Conservation (phyloP, 2,329 filamentous ascomycete species). For the Alternaria incomplexa region DNA sequence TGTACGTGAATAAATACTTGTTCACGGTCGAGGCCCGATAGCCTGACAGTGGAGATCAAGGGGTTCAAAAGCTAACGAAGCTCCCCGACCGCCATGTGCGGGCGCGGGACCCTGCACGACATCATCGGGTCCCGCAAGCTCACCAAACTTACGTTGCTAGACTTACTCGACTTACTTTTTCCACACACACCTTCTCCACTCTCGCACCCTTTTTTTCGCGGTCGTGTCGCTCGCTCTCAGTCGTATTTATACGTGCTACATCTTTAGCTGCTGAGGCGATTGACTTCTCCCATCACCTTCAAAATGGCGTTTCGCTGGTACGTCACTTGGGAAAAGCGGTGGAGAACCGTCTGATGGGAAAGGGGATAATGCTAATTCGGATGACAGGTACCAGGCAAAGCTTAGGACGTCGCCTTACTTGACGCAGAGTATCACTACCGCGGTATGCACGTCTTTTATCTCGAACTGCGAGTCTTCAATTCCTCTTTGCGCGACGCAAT, state of each 20-base stretch:
- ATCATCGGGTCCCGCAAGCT: slow-evolving; percentile 17
- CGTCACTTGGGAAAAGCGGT: not conserved
- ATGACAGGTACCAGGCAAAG: slow-evolving; percentile 80
- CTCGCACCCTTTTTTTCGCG: not conserved
- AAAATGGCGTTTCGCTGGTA: slow-evolving; percentile 19
- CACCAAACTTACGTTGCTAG: slow-evolving; percentile 8
- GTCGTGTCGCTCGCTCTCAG: not conserved
- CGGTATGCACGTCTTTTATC: slow-evolving; percentile 52
- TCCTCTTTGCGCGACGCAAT: not conserved
- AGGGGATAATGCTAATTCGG: slow-evolving; percentile 1
- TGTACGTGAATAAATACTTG: slow-evolving; percentile 1
- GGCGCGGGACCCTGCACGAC: slow-evolving; percentile 16
- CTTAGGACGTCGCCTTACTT: slow-evolving; percentile 82
- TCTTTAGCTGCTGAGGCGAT: not conserved
- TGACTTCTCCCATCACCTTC: not conserved
- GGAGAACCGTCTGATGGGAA: not conserved
- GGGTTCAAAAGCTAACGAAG: slow-evolving; percentile 8
- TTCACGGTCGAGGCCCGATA: not conserved
- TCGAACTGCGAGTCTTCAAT: not conserved
- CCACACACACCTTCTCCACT: slow-evolving; percentile 10
- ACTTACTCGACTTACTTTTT: slow-evolving; percentile 8
- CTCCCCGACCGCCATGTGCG: slow-evolving; percentile 15
- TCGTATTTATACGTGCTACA: not conserved
- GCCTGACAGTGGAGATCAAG: slow-evolving; percentile 7
- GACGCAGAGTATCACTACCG: slow-evolving; percentile 89